Conservation (phyloP, 2,329 filamentous ascomycete species). For the Fusarium sarcochroum region DNA sequence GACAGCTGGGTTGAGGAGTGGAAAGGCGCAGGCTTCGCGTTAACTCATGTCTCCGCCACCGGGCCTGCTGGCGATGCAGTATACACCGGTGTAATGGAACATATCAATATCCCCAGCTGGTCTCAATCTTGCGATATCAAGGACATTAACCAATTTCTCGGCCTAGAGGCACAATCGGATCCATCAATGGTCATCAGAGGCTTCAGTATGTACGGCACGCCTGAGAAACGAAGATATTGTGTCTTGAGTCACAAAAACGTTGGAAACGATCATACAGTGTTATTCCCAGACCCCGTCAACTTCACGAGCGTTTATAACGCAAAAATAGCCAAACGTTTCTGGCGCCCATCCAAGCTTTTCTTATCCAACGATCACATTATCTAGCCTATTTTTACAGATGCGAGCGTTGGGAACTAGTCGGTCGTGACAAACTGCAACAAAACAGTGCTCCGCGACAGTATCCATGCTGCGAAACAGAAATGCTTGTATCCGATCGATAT, state of each 20-base stretch:
- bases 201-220: constrained; percentile 35
- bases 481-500: constrained; percentile 27
- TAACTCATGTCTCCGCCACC: constrained; percentile 27
- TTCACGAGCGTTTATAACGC: neutral
- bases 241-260: constrained; percentile 35
- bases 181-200: constrained; percentile 14
- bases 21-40: constrained; percentile 7
- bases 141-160: neutral
- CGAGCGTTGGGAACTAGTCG: constrained; percentile 26
- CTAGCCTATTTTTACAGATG: constrained; percentile 35
- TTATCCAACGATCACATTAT: constrained; percentile 37
- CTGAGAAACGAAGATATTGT: constrained; percentile 30
- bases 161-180: neutral
- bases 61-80: constrained; percentile 16
- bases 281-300: neutral
- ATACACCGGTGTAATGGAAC: constrained; percentile 36
- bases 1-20: constrained; percentile 20
- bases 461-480: neutral
- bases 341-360: constrained; percentile 25
- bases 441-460: constrained; percentile 1
- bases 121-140: constrained; percentile 21
- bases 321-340: constrained; percentile 33
- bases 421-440: constrained; percentile 9
- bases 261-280: constrained; percentile 26
- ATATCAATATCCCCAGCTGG: constrained; percentile 13